Base-by-base conservation (phyloP, 148 eudicot species). In the Rhododendron ovatum region DNA sequence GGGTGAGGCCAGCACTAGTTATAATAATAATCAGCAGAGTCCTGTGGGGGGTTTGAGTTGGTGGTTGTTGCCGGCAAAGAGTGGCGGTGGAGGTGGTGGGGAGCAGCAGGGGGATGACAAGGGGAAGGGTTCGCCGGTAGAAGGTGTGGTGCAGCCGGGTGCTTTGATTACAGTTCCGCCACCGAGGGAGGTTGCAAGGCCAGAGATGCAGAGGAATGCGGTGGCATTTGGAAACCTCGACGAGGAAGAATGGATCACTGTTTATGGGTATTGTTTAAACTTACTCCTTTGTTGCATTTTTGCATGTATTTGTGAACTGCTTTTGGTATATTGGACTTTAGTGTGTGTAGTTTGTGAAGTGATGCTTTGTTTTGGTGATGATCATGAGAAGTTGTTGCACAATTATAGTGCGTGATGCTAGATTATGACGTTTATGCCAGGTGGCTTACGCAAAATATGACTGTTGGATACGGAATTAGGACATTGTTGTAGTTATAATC, bases 241-340 rank as follows among this genome's bases (percentile, higher is more conserved):
- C 67, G 98, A 97, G 92, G 98, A 94, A 88, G 98, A 97, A 88
- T 97, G 99, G 99, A 95, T 97, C 82, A 95, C 98, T 74, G 98
- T 95, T 82, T 97, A 93, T 75, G 99, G 99, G 99, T 96, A 95
- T 77, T 86, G 78, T 73, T 67, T 37, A 35, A 14, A 53, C 22
- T 85, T 48, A 65, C 51, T 76, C 33, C 77, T 61, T 78, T 22
- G 65, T 59, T 59, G 65, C 65, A 22, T 59, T 67, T 67, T 67
- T 26, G 33, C 30, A 74, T 20, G 8, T 87, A 15, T 50, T 71
- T 79, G n/a, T 71, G 26, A 18, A 33, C n/a, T 73, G 4, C 7
- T 26, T 30, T 37, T 48, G 78, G 79, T 67, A 13, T 15, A 12
- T 45, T 2, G 39, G 45, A 22, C 51, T 82, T 12, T 47, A 35